Conservation (phyloP, 2,329 filamentous ascomycete genomes). For the Talaromyces sp. region DNA sequence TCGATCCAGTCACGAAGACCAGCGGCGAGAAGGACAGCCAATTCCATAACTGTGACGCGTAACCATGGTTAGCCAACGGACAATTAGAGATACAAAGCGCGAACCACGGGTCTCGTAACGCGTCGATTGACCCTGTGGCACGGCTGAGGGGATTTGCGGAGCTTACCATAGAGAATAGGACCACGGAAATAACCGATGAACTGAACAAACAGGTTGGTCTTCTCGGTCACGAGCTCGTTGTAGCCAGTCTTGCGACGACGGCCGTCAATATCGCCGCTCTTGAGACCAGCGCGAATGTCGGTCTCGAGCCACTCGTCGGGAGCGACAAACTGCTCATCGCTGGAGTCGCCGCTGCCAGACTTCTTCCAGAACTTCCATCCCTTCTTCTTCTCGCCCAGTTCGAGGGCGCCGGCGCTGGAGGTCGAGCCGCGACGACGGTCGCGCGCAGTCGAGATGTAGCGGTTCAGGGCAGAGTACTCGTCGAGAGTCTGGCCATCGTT, state of each 20-base stretch:
- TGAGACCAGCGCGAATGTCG: slow-evolving; percentile 58
- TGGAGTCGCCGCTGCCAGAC: slow-evolving; percentile 6
- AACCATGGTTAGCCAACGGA: not conserved
- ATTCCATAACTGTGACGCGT: slow-evolving; percentile 52
- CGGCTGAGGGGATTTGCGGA: not conserved
- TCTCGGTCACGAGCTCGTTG: slow-evolving; percentile 64
- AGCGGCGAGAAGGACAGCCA: slow-evolving; percentile 62
- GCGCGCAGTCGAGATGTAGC: slow-evolving; percentile 59
- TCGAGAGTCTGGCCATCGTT: slow-evolving; percentile 30
- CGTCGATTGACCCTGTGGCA: not conserved
- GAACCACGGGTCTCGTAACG: not conserved
- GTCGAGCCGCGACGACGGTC: slow-evolving; percentile 46
- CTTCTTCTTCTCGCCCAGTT: slow-evolving; percentile 37
- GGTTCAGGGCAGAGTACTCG: slow-evolving; percentile 57
- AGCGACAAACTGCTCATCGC: slow-evolving; percentile 30
- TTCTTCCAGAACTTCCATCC: slow-evolving; percentile 51
- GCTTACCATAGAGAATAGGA: slow-evolving; percentile 65
- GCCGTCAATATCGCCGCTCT: slow-evolving; percentile 49
- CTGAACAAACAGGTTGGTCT: slow-evolving; percentile 64
- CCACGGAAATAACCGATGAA: slow-evolving; percentile 66
- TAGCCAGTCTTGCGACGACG: slow-evolving; percentile 58
- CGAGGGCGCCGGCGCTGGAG: slow-evolving; percentile 30
- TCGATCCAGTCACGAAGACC: slow-evolving; percentile 67
- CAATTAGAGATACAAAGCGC: not conserved
- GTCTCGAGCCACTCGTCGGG: slow-evolving; percentile 60